A percentile compares a stretch with the other conserved stretches of the same genome.
phyloP scores from a whole-genome alignment of 2,329 filamentous ascomycete species.

The Trichoderma semiorbis region DNA sequence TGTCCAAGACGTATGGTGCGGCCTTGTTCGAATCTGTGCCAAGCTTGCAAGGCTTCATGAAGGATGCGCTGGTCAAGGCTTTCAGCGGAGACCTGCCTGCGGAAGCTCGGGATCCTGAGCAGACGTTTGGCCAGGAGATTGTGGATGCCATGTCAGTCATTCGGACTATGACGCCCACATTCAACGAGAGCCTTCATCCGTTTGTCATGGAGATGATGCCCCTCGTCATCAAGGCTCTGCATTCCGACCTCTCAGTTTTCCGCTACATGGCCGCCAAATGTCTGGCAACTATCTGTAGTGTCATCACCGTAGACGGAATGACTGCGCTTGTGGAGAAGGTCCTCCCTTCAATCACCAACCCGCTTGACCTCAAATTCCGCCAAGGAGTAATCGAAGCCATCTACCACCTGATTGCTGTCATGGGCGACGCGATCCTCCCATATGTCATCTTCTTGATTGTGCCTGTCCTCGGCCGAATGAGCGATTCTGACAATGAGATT shows the following conservation, averaged over 20 bases:
- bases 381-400: constrained; percentile 94
- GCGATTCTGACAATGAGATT: constrained; percentile 94
- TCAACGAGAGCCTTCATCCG: constrained; percentile 68
- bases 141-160: constrained; percentile 92
- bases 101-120: constrained; percentile 69
- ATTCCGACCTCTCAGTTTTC: constrained; percentile 85
- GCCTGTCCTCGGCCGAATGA: constrained; percentile 95
- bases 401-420: constrained; percentile 95
- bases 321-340: constrained; percentile 93
- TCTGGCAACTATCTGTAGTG: constrained; percentile 93
- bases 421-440: constrained; percentile 93
- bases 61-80: constrained; percentile 70
- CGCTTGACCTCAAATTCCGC: constrained; percentile 79
- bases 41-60: constrained; percentile 76
- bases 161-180: constrained; percentile 86
- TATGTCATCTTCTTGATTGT: constrained; percentile 99
- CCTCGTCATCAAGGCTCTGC: constrained; percentile 79
- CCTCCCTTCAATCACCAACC: constrained; percentile 86
- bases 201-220: constrained; percentile 84
- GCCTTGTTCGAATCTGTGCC: constrained; percentile 79
- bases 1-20: constrained; percentile 75
- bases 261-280: constrained; percentile 97
- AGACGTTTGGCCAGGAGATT: constrained; percentile 81
- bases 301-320: constrained; percentile 93
- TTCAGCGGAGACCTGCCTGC: constrained; percentile 70